Evolutionary conservation across 495 filamentous ascomycete species (phyloP), one percentile per base, ranked within the genome.

Genomic region (Podospora tetraspora): DNA sequence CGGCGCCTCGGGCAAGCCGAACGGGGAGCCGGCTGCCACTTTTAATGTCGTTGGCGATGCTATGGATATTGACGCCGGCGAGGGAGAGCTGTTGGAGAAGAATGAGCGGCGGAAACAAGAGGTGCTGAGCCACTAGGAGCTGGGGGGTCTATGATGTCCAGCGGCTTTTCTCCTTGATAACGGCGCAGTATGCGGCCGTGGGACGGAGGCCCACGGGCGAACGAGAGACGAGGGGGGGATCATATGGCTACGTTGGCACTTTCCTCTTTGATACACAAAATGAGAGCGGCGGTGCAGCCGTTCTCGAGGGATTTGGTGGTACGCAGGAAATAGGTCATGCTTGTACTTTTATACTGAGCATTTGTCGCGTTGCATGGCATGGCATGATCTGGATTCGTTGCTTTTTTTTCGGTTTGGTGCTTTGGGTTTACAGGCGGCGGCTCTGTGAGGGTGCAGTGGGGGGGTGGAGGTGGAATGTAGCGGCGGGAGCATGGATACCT

Each of bases 91-190:
- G 8, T 60, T 59, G 12, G 62, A 65, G 32, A 57, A 59, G n/a
- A 66, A 52, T 12, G 68, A 63, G 29, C 32, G 11, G 21, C 69
- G 61, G 19, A 72, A 75, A 43, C 75, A 74, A 22, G 77, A 78
- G 56, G 75, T 79, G 21, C 61, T 79, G 68, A 79, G 77, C 71
- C 75, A 77, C 57, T 70, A 71, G 56, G 5, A 52, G 16, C 16
- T 5, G 43, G 16, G 7, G 34, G 5, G 3, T 43, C 34, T 43
- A 1, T 43, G 13, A 43, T 43, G 2, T 10, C 13, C 43, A n/a
- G 6, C 2, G 43, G 43, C 43, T 8, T 16, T 52, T 52, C 32
- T 34, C 11, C 4, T 19, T 43, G 37, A 43, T 13, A 19, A n/a
- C n/a, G n/a, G n/a, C n/a, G n/a, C n/a, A n/a, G n/a, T n/a, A n/a